A percentile compares a stretch with the other conserved stretches of the same genome.
Conservation (phyloP, 371 early-diverging fungal species). For the Mucor lusitanicus region DNA sequence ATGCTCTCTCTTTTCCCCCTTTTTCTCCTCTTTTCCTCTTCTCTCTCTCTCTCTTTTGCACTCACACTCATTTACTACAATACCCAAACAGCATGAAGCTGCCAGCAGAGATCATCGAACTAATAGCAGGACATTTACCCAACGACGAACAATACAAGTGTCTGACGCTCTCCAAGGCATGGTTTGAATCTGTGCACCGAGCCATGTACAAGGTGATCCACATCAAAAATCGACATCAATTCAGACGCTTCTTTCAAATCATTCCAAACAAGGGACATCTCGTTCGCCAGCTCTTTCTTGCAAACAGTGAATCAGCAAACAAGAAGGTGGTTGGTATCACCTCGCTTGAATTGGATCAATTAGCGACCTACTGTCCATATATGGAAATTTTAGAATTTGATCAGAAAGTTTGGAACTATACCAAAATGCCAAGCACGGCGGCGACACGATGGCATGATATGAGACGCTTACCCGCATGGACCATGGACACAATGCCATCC, state of each 20-base stretch:
- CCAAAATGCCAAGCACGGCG: not conserved
- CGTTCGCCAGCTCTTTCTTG: not conserved
- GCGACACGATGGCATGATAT: not conserved
- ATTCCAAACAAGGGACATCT: not conserved
- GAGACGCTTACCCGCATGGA: not conserved
- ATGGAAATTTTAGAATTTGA: conserved; percentile 15
- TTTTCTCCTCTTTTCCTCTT: not conserved
- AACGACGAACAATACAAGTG: conserved; percentile 6
- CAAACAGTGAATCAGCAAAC: not conserved
- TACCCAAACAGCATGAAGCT: not conserved
- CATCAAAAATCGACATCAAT: not conserved
- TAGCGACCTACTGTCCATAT: conserved; percentile 4
- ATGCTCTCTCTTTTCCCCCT: not conserved
- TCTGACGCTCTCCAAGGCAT: not conserved
- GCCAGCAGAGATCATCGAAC: conserved; percentile 1
- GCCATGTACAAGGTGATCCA: conserved; percentile 6
- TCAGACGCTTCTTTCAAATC: not conserved
- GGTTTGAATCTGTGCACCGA: conserved; percentile 3
- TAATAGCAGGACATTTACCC: not conserved
- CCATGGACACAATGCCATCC: not conserved
- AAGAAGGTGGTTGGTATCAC: conserved; percentile 6
- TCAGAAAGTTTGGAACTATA: conserved; percentile 11
- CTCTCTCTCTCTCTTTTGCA: not conserved
- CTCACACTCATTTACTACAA: too few species aligned
- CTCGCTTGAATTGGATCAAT: conserved; percentile 10